Percentiles rank a stretch among this genome's conserved stretches.
These are phyloP conservation scores for Coffea humblotiana DNA, from an alignment of 305 asterid species.

Conservation along the genomic window DNA sequence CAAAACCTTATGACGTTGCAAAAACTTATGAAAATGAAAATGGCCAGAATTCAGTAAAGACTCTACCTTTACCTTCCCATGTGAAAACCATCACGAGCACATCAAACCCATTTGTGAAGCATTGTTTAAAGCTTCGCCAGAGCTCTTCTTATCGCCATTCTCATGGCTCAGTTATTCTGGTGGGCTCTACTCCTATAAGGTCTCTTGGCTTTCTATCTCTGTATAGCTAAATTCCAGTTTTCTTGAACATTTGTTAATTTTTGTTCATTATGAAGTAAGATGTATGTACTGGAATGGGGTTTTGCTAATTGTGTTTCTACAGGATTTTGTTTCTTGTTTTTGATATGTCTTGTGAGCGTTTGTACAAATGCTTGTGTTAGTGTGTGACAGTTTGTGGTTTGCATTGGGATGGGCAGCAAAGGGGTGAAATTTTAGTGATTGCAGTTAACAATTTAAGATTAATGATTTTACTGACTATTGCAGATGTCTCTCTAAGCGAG, in stretches of 20 bases:
- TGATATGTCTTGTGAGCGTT: neutral
- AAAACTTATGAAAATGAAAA: constrained; percentile 12
- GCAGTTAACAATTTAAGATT: neutral
- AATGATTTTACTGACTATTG: neutral
- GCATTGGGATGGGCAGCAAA: neutral
- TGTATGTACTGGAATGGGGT: constrained; percentile 1
- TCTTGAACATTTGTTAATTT: neutral
- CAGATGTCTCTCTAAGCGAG: neutral
- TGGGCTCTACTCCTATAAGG: constrained; percentile 84
- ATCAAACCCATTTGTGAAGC: constrained; percentile 85
- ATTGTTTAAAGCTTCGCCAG: constrained; percentile 83
- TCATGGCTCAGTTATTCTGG: constrained; percentile 73
- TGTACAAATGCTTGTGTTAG: neutral
- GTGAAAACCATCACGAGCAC: constrained; percentile 74
- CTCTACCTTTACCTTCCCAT: constrained; percentile 41
- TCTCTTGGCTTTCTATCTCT: constrained; percentile 18
- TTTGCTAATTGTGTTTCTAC: neutral
- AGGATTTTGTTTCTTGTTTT: constrained; percentile 3
- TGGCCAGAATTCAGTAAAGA: constrained; percentile 34
- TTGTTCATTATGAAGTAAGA: neutral
- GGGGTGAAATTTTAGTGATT: neutral
- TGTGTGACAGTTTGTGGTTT: neutral
- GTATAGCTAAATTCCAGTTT: neutral
- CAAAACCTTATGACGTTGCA: constrained; percentile 16
- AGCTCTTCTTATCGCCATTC: constrained; percentile 78